These are phyloP conservation scores for Jaapia argillacea DNA, from an alignment of 768 basidiomycete genomes.

Conservation along the genomic window DNA sequence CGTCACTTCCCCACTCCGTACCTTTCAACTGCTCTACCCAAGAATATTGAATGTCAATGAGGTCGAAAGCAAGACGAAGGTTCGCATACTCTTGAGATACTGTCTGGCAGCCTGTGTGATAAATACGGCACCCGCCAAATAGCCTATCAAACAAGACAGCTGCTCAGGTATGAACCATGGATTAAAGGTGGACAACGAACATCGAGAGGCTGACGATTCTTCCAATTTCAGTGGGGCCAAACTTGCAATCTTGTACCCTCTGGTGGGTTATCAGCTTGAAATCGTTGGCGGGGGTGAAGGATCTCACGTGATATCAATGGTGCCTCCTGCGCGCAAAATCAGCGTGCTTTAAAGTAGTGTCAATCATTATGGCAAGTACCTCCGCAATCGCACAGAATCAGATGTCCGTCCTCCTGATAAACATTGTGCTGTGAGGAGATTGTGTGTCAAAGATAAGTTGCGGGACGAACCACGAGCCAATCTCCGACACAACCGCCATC, in stretches of 20 bases:
- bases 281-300: background rate
- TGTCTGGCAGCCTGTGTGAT: slow-evolving; percentile 9
- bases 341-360: too few species aligned
- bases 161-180: background rate
- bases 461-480: slow-evolving; percentile 12
- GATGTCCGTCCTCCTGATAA: slow-evolving; percentile 10
- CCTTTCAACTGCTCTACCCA: slow-evolving; percentile 7
- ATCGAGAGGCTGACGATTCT: slow-evolving; percentile 10
- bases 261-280: slow-evolving; percentile 1
- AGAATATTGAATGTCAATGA: background rate
- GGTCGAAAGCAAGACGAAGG: background rate
- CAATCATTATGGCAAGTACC: too few species aligned
- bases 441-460: background rate
- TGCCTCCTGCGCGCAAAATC: slow-evolving; percentile 8
- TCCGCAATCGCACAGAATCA: slow-evolving; percentile 22
- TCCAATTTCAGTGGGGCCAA: background rate
- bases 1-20: slow-evolving; percentile 12
- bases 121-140: slow-evolving; percentile 14
- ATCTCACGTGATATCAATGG: slow-evolving; percentile 12
- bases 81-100: background rate
- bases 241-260: slow-evolving; percentile 12
- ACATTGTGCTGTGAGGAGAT: background rate
- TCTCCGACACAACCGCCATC: slow-evolving; percentile 11
- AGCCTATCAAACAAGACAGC: slow-evolving; percentile 7
- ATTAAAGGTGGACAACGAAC: slow-evolving; percentile 6